phyloP scores from a whole-genome alignment of 164 flowering plant species.

The Houttuynia cordata region DNA sequence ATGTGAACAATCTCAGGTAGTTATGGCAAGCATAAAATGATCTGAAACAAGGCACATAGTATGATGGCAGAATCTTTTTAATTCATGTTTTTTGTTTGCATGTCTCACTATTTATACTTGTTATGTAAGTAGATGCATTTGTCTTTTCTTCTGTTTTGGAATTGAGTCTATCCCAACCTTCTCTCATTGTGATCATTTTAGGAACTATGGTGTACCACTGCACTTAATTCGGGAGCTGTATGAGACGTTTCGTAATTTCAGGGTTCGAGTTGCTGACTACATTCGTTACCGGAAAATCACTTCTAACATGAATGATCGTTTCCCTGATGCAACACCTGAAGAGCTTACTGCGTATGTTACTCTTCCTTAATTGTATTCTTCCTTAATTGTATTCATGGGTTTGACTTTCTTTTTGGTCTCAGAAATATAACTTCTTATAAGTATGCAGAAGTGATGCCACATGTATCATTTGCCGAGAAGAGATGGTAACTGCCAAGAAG shows the following conservation, averaged over 20 bases:
- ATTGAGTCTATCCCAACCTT: background rate
- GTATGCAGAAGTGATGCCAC: conserved; percentile 86
- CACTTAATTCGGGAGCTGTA: conserved; percentile 94
- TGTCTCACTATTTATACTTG: too few relatives aligned
- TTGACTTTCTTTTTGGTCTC: background rate
- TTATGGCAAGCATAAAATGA: too few relatives aligned
- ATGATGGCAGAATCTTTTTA: too few relatives aligned
- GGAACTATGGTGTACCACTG: conserved; percentile 94
- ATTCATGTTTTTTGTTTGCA: too few relatives aligned
- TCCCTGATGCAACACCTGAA: conserved; percentile 94
- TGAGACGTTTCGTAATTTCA: conserved; percentile 92
- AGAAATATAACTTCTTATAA: background rate
- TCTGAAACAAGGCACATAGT: too few relatives aligned
- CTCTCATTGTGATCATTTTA: conserved; percentile 8
- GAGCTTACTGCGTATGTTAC: conserved; percentile 71
- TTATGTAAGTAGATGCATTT: background rate
- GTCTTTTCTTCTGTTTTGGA: too few relatives aligned
- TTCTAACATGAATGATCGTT: conserved; percentile 96
- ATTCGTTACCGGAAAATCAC: conserved; percentile 94
- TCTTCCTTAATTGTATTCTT: background rate
- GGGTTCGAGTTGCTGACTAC: conserved; percentile 86
- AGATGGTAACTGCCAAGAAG: conserved; percentile 94
- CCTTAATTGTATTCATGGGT: background rate
- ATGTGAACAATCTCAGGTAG: too few relatives aligned
- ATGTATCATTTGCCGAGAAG: conserved; percentile 98